Base-by-base conservation (phyloP, 768 basidiomycete species). In the Boletus subcaerulescens region DNA sequence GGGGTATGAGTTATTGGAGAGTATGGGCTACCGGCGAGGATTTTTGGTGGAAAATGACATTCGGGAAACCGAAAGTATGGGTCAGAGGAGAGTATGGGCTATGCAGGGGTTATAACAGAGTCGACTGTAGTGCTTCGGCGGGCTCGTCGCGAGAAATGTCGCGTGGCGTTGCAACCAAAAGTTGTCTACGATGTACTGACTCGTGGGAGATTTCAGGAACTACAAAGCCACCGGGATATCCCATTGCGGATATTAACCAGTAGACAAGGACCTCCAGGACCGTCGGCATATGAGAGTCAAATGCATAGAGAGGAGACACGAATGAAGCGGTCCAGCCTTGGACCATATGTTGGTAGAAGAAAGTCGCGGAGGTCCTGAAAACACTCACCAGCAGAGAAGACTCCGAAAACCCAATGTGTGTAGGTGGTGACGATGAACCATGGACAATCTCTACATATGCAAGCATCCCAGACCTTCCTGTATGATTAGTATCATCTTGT, bases 171-270 rank as follows among this genome's bases (percentile, higher is more conserved):
- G 65, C 71, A n/a, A 59, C 59, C 29, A 71, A 53, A 41, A 66
- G 62, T 40, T 62, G 70, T 9, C 50, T 59, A 15, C 43, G 62
- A 45, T 62, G 58, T 24, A 22, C 57, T 39, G 31, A 42, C 20
- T 71, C 70, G 11, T 35, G 24, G 8, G 61, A 42, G 26, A 62
- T 58, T 40, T 70, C 65, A 29, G 70, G 70, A 15, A 70, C 59
- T 14, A 54, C 47, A 45, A 72, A 71, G 14, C 70, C 65, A 40
- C 67, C 70, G 3, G 66, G 56, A 36, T 76, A 61, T 0, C 68
- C 71, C 76, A 80, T 77, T 11, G 81, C 77, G 48, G 83, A 83
- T 36, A 74, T 73, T 46, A 82, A 64, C 84, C 84, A 86, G 65
- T 76, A 85, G 9, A 74, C 65, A 22, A 86, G 65, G 55, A 73